phyloP scores from a whole-genome alignment of 441 rosid genomes.

The Rhodomyrtus psidioides region DNA sequence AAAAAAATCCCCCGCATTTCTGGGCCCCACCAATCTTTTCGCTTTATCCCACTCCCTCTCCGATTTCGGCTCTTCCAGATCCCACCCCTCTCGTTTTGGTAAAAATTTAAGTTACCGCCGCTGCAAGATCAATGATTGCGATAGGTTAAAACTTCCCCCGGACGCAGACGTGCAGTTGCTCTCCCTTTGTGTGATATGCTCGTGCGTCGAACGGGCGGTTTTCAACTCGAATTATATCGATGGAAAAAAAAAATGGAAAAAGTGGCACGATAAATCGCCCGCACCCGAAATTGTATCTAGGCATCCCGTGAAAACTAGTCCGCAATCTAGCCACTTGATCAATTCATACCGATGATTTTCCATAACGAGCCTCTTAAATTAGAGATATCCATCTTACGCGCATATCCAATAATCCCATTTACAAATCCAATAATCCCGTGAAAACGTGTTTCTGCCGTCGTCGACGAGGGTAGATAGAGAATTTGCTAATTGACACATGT shows the following conservation, averaged over 20 bases:
- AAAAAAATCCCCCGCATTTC: too few species aligned
- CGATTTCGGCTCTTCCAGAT: background rate
- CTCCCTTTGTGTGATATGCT: background rate
- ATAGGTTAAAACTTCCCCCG: background rate
- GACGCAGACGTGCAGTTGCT: accelerated
- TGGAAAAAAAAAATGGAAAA: too few species aligned
- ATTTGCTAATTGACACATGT: too few species aligned
- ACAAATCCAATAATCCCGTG: too few species aligned
- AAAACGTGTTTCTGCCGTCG: background rate
- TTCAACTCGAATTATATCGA: background rate
- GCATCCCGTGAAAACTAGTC: background rate
- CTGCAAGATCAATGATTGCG: background rate
- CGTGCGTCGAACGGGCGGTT: background rate
- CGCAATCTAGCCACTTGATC: background rate
- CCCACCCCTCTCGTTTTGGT: too few species aligned
- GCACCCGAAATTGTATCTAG: too few species aligned
- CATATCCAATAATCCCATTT: background rate
- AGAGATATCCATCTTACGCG: background rate
- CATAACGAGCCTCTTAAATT: background rate
- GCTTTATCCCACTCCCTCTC: background rate
- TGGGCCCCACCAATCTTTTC: background rate
- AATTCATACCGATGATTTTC: background rate
- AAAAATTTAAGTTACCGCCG: too few species aligned
- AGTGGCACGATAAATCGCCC: too few species aligned
- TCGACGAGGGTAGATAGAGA: too few species aligned